phyloP scores from a whole-genome alignment of 768 basidiomycete species.

The Gloeopeniophorella convolvens region DNA sequence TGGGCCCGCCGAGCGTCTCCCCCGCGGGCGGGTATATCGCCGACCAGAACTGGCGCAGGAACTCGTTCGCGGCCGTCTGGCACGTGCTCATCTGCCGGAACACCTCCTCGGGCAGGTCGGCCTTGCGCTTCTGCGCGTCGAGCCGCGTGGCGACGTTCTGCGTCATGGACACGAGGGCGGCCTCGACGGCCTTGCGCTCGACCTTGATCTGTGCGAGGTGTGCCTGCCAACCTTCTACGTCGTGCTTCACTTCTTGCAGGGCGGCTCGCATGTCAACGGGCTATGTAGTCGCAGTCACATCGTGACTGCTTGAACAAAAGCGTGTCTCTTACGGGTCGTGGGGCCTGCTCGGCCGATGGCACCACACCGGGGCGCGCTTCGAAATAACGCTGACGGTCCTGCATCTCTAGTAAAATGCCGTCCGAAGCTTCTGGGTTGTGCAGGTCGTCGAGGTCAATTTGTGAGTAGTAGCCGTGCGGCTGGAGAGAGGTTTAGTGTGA shows the following conservation, averaged over 20 bases:
- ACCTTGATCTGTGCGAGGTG: conserved; percentile 59
- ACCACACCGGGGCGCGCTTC: conserved; percentile 45
- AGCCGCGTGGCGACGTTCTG: conserved; percentile 68
- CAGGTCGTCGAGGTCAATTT: conserved; percentile 84
- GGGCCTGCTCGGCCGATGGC: conserved; percentile 18
- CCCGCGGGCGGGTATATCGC: conserved; percentile 70
- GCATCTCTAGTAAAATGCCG: conserved; percentile 82
- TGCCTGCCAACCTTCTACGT: conserved; percentile 50
- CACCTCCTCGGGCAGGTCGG: conserved; percentile 71
- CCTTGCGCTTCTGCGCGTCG: conserved; percentile 61
- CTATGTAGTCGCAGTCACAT: conserved; percentile 26
- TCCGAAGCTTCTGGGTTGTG: conserved; percentile 56
- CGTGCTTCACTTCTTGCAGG: conserved; percentile 40
- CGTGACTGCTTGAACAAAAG: neutral
- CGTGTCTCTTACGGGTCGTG: conserved; percentile 21
- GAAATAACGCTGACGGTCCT: conserved; percentile 77
- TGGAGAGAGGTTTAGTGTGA: neutral
- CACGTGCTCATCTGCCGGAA: conserved; percentile 82
- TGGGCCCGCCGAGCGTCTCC: conserved; percentile 39
- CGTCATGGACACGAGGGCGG: conserved; percentile 69
- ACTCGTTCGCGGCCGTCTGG: conserved; percentile 92
- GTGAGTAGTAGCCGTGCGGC: conserved; percentile 34
- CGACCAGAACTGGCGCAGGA: conserved; percentile 93
- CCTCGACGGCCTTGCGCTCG: conserved; percentile 61
- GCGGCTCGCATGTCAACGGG: conserved; percentile 42